Evolutionary conservation across 2,329 filamentous ascomycete genomes (phyloP).

Genomic region (Alternaria dauci): DNA sequence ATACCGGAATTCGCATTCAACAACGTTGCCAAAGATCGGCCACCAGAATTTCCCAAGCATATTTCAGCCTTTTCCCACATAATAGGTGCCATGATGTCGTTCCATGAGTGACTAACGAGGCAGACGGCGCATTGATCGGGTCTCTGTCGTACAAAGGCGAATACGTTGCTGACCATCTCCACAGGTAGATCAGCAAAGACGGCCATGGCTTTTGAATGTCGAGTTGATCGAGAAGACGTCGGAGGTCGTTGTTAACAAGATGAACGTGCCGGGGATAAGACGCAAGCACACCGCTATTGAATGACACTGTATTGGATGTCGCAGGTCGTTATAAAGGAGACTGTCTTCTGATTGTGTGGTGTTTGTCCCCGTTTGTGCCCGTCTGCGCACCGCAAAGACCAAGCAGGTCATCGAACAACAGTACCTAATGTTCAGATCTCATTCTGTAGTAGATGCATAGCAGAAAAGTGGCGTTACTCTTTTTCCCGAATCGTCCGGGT

Average conservation of each 20-base stretch:
- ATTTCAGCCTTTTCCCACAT: neutral
- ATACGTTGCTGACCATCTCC: neutral
- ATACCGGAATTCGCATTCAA: neutral
- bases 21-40: neutral
- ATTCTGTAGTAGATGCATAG: too few species aligned
- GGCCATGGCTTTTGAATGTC: neutral
- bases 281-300: too few species aligned
- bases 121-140: neutral
- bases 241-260: neutral
- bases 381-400: neutral
- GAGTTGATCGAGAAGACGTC: neutral
- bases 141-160: neutral
- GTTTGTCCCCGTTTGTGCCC: neutral
- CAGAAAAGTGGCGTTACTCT: too few species aligned
- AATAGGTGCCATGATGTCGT: neutral
- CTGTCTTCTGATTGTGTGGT: neutral
- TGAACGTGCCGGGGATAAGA: too few species aligned
- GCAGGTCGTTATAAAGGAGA: neutral
- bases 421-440: too few species aligned
- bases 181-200: neutral
- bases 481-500: too few species aligned
- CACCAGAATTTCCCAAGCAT: neutral
- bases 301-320: too few species aligned
- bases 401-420: neutral
- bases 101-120: neutral